Evolutionary conservation across 495 filamentous ascomycete genomes (phyloP).

Genomic region (Venustampulla echinocandica): DNA sequence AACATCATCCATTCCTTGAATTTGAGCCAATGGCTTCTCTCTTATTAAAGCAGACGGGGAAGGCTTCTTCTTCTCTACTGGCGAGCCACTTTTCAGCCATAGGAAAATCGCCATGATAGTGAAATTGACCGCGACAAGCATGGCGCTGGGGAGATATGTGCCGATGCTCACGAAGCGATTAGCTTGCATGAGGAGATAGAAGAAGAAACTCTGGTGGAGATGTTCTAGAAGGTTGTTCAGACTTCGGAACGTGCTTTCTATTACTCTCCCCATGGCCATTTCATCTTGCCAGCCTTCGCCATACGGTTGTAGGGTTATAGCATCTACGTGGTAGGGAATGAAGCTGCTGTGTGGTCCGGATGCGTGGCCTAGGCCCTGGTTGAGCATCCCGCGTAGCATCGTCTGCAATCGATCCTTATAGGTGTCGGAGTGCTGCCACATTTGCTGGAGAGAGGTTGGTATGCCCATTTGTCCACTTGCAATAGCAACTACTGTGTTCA

Average conservation of each 20-base stretch:
- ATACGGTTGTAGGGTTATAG: constrained; percentile 81
- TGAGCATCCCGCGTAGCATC: constrained; percentile 88
- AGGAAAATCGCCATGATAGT: constrained; percentile 89
- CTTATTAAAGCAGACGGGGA: constrained; percentile 15
- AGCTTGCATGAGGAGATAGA: constrained; percentile 86
- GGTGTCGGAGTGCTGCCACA: constrained; percentile 73
- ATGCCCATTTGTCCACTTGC: constrained; percentile 91
- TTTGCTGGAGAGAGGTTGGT: constrained; percentile 69
- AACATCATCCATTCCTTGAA: constrained; percentile 12
- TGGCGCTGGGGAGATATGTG: constrained; percentile 92
- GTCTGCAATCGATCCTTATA: constrained; percentile 79
- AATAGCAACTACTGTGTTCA: constrained; percentile 87
- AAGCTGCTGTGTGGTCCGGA: constrained; percentile 89
- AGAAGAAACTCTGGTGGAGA: constrained; percentile 98
- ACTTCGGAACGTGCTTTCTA: constrained; percentile 83
- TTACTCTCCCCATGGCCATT: constrained; percentile 81
- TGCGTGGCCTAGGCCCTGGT: constrained; percentile 82
- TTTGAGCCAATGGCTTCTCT: constrained; percentile 16
- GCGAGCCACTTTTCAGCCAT: constrained; percentile 76
- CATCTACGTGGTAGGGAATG: constrained; percentile 97
- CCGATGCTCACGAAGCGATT: constrained; percentile 96
- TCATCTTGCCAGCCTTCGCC: constrained; percentile 95
- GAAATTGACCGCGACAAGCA: constrained; percentile 90
- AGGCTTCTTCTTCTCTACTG: constrained; percentile 18
- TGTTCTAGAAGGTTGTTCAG: constrained; percentile 95